A percentile compares a stretch with the other conserved stretches of the same genome.
These are phyloP conservation scores for Coemansia sp. DNA, from an alignment of 192 early-diverging fungal species.

Conservation along the genomic window DNA sequence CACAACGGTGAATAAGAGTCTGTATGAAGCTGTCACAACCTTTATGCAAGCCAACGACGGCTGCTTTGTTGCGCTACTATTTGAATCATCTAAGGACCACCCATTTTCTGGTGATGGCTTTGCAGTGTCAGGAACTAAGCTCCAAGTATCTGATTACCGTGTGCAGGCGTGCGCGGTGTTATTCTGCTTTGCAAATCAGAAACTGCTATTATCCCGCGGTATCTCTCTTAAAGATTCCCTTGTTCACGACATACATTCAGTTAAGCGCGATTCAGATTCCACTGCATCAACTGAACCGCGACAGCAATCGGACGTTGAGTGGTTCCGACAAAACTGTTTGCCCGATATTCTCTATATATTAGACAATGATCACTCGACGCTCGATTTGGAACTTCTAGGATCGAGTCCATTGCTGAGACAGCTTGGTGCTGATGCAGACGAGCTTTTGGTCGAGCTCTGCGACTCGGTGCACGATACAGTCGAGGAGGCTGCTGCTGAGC, in stretches of 20 bases:
- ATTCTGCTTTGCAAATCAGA: conserved; percentile 42
- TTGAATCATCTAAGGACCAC: conserved; percentile 44
- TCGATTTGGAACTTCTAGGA: conserved; percentile 46
- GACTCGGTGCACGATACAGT: conserved; percentile 29
- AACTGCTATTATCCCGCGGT: conserved; percentile 27
- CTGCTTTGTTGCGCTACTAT: conserved; percentile 48
- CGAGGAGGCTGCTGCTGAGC: conserved; percentile 15
- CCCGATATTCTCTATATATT: conserved; percentile 44
- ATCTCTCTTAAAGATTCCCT: conserved; percentile 26
- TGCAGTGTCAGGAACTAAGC: conserved; percentile 35
- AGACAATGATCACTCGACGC: conserved; percentile 20
- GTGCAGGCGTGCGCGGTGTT: conserved; percentile 50
- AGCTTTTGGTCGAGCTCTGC: conserved; percentile 38
- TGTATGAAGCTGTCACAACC: conserved; percentile 20
- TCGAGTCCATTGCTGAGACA: conserved; percentile 38
- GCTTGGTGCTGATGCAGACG: conserved; percentile 31
- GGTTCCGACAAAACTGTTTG: conserved; percentile 51
- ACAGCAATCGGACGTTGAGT: conserved; percentile 39
- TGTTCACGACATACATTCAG: conserved; percentile 30
- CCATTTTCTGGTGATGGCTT: conserved; percentile 41
- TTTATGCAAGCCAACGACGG: conserved; percentile 45
- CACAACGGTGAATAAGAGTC: conserved; percentile 18
- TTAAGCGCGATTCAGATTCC: background rate
- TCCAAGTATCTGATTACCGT: conserved; percentile 38
- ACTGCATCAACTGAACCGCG: background rate